Evolutionary conservation across 2,329 filamentous ascomycete genomes (phyloP).

Genomic region (Aspergillus jensenii): DNA sequence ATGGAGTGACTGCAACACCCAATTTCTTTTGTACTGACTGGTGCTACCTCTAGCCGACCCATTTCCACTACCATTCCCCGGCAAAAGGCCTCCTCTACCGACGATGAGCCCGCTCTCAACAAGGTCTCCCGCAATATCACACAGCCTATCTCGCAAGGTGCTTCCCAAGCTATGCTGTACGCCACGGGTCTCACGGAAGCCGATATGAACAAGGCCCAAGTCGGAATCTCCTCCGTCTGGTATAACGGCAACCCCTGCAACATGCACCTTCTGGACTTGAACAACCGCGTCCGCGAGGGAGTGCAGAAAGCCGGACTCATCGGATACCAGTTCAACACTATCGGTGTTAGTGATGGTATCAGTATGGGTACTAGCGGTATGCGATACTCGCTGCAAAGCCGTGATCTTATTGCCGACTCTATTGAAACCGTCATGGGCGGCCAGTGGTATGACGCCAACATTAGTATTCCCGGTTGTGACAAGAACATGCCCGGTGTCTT

Average conservation of each 20-base stretch:
- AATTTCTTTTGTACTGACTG: neutral
- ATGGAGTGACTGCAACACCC: neutral
- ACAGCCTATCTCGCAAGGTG: constrained; percentile 95
- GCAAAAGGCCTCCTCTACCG: constrained; percentile 38
- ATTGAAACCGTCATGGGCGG: constrained; percentile 99
- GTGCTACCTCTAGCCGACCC: constrained; percentile 26
- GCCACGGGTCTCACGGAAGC: constrained; percentile 82
- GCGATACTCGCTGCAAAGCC: constrained; percentile 90
- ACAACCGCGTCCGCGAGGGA: constrained; percentile 71
- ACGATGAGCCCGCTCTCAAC: constrained; percentile 65
- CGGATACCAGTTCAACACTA: constrained; percentile 98
- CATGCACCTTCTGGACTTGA: constrained; percentile 95
- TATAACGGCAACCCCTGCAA: constrained; percentile 98
- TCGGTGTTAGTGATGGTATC: constrained; percentile 95
- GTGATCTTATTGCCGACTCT: constrained; percentile 95
- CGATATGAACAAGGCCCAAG: constrained; percentile 94
- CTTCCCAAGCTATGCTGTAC: constrained; percentile 98
- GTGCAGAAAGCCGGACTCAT: constrained; percentile 76
- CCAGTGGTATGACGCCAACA: constrained; percentile 98
- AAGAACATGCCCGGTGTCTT: constrained; percentile 98
- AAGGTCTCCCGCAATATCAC: constrained; percentile 82
- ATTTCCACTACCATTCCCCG: constrained; percentile 49
- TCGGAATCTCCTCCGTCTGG: constrained; percentile 98
- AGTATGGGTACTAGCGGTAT: constrained; percentile 98
- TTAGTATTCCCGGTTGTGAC: constrained; percentile 95